These are phyloP conservation scores for Torulaspora quercuum DNA, from an alignment of 805 yeast species.

Conservation along the genomic window DNA sequence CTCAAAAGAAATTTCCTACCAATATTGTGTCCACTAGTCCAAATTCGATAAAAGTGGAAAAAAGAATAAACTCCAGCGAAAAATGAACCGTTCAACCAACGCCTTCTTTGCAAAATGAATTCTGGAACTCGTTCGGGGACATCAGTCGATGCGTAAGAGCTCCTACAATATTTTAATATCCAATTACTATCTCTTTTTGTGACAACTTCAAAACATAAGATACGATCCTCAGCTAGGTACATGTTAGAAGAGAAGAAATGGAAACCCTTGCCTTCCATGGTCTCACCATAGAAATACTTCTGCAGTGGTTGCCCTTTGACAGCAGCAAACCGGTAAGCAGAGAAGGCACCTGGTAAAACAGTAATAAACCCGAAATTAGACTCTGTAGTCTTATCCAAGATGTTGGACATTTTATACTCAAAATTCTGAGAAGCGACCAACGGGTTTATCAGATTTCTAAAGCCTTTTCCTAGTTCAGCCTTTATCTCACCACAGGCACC, in stretches of 20 bases:
- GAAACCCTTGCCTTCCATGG: conserved; percentile 57
- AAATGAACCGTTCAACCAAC: conserved; percentile 97
- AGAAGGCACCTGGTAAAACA: conserved; percentile 94
- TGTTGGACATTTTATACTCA: conserved; percentile 93
- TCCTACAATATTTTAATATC: conserved; percentile 78
- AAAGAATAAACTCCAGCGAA: conserved; percentile 90
- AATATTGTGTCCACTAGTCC: conserved; percentile 73
- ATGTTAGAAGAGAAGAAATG: conserved; percentile 92
- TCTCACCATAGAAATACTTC: conserved; percentile 90
- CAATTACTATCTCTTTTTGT: conserved; percentile 73
- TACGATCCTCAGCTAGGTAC: conserved; percentile 97
- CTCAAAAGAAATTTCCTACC: conserved; percentile 66
- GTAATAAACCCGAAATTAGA: conserved; percentile 91
- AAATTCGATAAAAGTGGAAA: conserved; percentile 68
- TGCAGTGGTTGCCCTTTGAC: conserved; percentile 80
- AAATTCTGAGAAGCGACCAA: conserved; percentile 94
- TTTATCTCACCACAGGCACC: conserved; percentile 98
- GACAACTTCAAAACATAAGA: conserved; percentile 91
- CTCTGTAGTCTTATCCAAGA: conserved; percentile 93
- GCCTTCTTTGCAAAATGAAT: conserved; percentile 83
- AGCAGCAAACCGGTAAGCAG: conserved; percentile 87
- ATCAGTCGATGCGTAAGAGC: conserved; percentile 91
- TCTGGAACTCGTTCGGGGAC: conserved; percentile 88
- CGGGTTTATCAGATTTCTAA: conserved; percentile 65
- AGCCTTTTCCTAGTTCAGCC: conserved; percentile 69